A percentile compares a stretch with the other conserved stretches of the same genome.
phyloP scores from a whole-genome alignment of 441 rosid genomes.

The Theobroma grandiflorum region DNA sequence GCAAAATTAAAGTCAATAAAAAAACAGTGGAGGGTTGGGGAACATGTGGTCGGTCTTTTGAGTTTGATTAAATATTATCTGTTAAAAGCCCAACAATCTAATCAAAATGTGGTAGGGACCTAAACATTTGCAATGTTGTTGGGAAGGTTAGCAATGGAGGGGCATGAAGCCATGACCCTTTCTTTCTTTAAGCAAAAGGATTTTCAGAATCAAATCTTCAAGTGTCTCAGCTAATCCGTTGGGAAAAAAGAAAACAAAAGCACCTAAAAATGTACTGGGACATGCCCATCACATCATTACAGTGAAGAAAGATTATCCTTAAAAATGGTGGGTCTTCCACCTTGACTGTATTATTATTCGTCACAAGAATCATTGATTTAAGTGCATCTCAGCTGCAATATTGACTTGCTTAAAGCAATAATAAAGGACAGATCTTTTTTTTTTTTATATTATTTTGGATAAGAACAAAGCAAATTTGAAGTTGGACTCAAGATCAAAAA shows the following conservation, averaged over 20 bases:
- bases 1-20: background rate
- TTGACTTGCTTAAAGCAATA: background rate
- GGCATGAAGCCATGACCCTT: background rate
- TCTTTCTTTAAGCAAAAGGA: slow-evolving; percentile 4
- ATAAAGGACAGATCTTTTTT: background rate
- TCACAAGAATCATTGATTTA: background rate
- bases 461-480: background rate
- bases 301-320: background rate
- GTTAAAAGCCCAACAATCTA: slow-evolving; percentile 12
- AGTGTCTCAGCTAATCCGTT: background rate
- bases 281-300: background rate
- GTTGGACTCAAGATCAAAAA: background rate
- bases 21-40: background rate
- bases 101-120: background rate
- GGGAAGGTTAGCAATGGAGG: background rate
- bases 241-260: no score
- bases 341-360: background rate
- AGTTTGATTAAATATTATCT: slow-evolving; percentile 9
- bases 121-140: background rate
- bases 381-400: background rate
- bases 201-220: background rate
- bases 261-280: background rate
- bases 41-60: slow-evolving; percentile 3
- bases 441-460: background rate
- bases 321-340: background rate